Percentiles rank a stretch among this genome's conserved stretches.
Conservation (phyloP, 345 rosid species). For the Syzygium oleosum region DNA sequence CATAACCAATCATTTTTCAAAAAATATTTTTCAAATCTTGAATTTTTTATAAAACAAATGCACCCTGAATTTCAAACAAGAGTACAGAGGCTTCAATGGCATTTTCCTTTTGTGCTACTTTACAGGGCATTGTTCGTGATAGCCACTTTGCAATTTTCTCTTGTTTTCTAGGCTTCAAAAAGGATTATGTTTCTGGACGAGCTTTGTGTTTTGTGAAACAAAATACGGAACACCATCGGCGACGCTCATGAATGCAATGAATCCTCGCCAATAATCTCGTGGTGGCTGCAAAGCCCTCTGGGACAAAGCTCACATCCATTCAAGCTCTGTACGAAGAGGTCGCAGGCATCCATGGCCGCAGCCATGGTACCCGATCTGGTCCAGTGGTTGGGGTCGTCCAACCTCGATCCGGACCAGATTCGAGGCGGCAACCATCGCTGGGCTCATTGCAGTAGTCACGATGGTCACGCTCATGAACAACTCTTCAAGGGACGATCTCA, state of each 20-base stretch:
- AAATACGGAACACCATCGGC: background rate
- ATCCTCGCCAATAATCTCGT: too few relatives aligned
- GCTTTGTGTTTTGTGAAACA: too few relatives aligned
- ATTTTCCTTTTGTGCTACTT: too few relatives aligned
- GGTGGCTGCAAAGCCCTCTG: background rate
- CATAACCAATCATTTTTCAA: too few relatives aligned
- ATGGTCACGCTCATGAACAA: background rate
- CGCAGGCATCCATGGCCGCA: background rate
- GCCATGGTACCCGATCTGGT: background rate
- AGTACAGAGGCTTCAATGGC: too few relatives aligned
- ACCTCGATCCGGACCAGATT: background rate
- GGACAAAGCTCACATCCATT: background rate
- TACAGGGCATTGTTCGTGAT: too few relatives aligned
- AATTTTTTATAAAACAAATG: too few relatives aligned
- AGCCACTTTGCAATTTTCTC: too few relatives aligned
- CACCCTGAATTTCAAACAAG: too few relatives aligned
- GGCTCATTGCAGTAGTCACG: background rate
- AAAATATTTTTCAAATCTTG: too few relatives aligned
- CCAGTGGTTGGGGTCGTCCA: background rate
- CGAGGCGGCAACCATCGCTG: background rate
- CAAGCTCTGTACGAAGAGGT: background rate
- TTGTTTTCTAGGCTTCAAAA: too few relatives aligned
- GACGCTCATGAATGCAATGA: background rate
- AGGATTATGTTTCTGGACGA: too few relatives aligned
- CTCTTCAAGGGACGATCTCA: background rate